Percentiles rank a stretch among this genome's conserved stretches.
These are phyloP conservation scores for Exophiala calicioides DNA, from an alignment of 2,329 filamentous ascomycete species.

Conservation along the genomic window DNA sequence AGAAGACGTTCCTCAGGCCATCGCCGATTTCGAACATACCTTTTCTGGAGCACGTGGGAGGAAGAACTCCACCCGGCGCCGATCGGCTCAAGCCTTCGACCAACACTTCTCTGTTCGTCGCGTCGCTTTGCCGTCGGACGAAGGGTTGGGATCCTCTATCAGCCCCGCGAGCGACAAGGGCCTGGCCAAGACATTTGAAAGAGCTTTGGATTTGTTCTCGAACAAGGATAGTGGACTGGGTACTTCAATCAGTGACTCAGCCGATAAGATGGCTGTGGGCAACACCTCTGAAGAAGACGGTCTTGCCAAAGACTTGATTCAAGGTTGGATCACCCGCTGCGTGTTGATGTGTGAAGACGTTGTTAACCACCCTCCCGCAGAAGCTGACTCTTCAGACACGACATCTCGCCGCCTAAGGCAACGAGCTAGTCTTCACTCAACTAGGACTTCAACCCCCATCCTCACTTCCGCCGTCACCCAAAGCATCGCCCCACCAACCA, in stretches of 20 bases:
- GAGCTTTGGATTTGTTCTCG: slow-evolving; percentile 44
- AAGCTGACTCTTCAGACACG: slow-evolving; percentile 29
- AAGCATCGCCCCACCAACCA: slow-evolving; percentile 54
- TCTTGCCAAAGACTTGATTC: slow-evolving; percentile 29
- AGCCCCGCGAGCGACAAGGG: slow-evolving; percentile 55
- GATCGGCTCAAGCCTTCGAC: slow-evolving; percentile 26
- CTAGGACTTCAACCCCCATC: slow-evolving; percentile 11
- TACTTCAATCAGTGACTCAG: slow-evolving; percentile 22
- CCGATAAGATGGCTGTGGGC: slow-evolving; percentile 32
- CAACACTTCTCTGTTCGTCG: slow-evolving; percentile 43
- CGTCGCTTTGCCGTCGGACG: slow-evolving; percentile 71
- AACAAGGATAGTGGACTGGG: slow-evolving; percentile 31
- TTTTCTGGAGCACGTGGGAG: slow-evolving; percentile 49
- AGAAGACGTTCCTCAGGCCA: slow-evolving; percentile 70
- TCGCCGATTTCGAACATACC: slow-evolving; percentile 67
- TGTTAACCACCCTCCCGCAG: slow-evolving; percentile 29
- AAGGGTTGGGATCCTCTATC: slow-evolving; percentile 82
- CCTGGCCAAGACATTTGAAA: slow-evolving; percentile 39
- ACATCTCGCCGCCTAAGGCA: slow-evolving; percentile 19
- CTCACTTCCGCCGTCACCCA: slow-evolving; percentile 58
- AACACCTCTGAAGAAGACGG: slow-evolving; percentile 32
- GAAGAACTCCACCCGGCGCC: slow-evolving; percentile 37
- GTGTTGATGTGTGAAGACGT: slow-evolving; percentile 29
- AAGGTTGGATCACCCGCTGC: slow-evolving; percentile 34
- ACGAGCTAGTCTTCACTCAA: slow-evolving; percentile 14